Conservation (phyloP, 2,329 filamentous ascomycete species). For the Pseudogymnoascus destructans region DNA sequence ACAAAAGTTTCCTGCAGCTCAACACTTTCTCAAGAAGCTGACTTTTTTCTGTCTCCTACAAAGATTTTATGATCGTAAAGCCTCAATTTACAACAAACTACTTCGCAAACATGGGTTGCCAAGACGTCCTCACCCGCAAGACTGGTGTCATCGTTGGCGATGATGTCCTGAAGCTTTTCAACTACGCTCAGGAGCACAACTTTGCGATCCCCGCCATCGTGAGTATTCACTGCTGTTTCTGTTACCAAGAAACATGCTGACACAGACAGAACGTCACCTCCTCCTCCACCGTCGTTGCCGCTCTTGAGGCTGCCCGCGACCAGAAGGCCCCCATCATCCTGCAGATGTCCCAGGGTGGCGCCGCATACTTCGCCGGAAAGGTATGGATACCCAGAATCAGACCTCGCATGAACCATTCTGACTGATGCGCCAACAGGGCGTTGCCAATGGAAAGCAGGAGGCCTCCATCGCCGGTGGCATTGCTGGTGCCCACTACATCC, state of each 20-base stretch:
- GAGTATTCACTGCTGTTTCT: conserved; percentile 24
- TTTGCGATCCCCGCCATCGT: conserved; percentile 80
- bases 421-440: conserved; percentile 37
- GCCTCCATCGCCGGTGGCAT: conserved; percentile 81
- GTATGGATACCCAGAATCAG: conserved; percentile 29
- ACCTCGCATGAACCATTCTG: conserved; percentile 8
- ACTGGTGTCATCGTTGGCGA: conserved; percentile 54
- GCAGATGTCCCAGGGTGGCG: conserved; percentile 86
- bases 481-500: conserved; percentile 87
- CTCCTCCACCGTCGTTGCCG: conserved; percentile 71
- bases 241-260: conserved; percentile 7
- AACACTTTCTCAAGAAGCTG: conserved; percentile 1
- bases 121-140: conserved; percentile 48
- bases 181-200: conserved; percentile 75
- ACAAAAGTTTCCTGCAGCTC: not conserved
- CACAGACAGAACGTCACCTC: conserved; percentile 70
- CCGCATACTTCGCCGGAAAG: conserved; percentile 86
- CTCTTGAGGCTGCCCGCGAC: conserved; percentile 91
- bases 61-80: conserved; percentile 2
- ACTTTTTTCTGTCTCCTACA: not conserved
- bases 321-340: conserved; percentile 84
- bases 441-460: conserved; percentile 69
- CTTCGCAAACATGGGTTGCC: conserved; percentile 30
- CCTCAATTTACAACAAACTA: conserved; percentile 11
- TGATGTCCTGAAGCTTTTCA: conserved; percentile 61